phyloP scores from a whole-genome alignment of 1,284 basidiomycete genomes.

The Cutaneotrichosporon cavernicola region DNA sequence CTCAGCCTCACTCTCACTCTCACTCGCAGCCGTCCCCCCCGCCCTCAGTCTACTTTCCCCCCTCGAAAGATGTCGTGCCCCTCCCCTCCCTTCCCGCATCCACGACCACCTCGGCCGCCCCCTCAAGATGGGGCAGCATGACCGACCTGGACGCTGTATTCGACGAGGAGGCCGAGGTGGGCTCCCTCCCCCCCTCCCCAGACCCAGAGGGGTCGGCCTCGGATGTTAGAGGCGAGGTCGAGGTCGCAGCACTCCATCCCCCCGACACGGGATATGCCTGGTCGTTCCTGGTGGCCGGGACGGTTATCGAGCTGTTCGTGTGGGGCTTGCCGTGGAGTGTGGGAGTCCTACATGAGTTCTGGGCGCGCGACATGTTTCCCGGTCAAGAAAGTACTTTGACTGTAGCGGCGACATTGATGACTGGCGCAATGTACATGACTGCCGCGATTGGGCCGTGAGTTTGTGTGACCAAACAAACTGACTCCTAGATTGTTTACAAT shows the following conservation, averaged over 20 bases:
- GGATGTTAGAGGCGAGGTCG: neutral
- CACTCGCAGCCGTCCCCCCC: slow-evolving; percentile 1
- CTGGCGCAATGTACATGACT: slow-evolving; percentile 47
- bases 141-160: neutral
- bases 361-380: slow-evolving; percentile 41
- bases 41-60: slow-evolving; percentile 8
- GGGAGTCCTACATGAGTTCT: slow-evolving; percentile 50
- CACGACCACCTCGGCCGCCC: slow-evolving; percentile 1
- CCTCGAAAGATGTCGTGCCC: slow-evolving; percentile 1
- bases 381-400: slow-evolving; percentile 37
- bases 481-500: slow-evolving; percentile 41
- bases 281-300: slow-evolving; percentile 47
- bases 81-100: slow-evolving; percentile 10
- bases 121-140: neutral
- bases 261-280: slow-evolving; percentile 50
- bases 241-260: slow-evolving; percentile 33
- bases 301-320: slow-evolving; percentile 44
- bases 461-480: no score
- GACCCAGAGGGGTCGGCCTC: neutral
- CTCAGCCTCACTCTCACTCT: no score
- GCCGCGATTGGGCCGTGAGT: slow-evolving; percentile 46
- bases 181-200: neutral
- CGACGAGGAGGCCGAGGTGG: slow-evolving; percentile 4
- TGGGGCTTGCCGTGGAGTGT: slow-evolving; percentile 51
- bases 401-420: slow-evolving; percentile 48